Base-by-base conservation (phyloP, 2,329 filamentous ascomycete species). In the Beauveria varroae region DNA sequence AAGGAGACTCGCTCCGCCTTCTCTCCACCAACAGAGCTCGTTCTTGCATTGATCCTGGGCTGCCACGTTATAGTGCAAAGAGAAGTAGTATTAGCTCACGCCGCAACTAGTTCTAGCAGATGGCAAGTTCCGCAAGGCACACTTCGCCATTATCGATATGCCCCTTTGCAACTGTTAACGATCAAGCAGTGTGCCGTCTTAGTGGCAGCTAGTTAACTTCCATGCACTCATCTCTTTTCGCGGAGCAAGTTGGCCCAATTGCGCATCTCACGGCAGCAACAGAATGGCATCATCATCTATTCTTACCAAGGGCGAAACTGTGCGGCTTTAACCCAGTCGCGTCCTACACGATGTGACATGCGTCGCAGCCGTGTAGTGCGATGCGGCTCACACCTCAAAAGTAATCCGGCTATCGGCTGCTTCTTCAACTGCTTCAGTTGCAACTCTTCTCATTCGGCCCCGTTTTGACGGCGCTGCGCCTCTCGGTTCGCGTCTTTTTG, bases 331-430 rank as follows among this genome's bases (percentile, higher is more conserved):
- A 24, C 30, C 22, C 50, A 26, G 43, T 41, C 44, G 22, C 30
- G 22, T 49, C 28, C 44, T 40, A 20, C 44, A 22, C 55, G 46
- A 57, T 57, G 55, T 57, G 44, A 57, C 55, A 26, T 57, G n/a
- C 55, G 55, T 57, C 55, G 55, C 55, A 57, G 55, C 55, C 55
- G n/a, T 40, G 14, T 28, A 16, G 30, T 28, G 44, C 44, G 10
- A 30, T 46, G n/a, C 22, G 40, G 6, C 12, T 50, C 55, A 26
- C 44, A 40, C 30, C 8, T 16, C 8, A 49, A 41, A 18, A 49
- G 10, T n/a, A 46, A 30, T 34, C 22, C 34, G 55, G 55, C 20
- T 50, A 28, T 57, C 44, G 55, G 43, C 44, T 57, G 30, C 30
- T 57, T 57, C 55, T 57, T 20, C 16, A n/a, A 37, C 16, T 30